Evolutionary conservation across 805 yeast genomes (phyloP), one percentile per base, ranked within the genome.

Genomic region (Yamadazyma olivae): DNA sequence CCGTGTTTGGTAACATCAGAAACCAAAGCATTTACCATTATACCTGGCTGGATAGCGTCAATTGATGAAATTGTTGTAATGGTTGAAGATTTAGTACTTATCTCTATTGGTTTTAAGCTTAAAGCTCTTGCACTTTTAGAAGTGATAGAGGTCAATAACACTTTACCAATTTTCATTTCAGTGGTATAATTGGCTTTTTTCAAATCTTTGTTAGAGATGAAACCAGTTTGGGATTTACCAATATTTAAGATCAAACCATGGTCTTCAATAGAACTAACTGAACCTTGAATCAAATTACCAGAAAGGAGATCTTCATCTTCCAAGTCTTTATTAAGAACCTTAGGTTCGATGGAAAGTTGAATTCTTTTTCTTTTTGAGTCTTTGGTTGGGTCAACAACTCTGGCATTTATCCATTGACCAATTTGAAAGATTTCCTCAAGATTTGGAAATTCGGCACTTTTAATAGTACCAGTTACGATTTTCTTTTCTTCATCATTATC

Each of bases 381-480:
- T 19, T 62, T 64, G 15, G 70, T 55, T 15, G 78, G 69, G 27
- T 76, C 77, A 6, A 76, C 73, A n/a, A 90, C 90, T 29, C 71
- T 61, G 20, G 95, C 96, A 48, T 93, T 77, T 27, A 93, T 64
- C 88, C 93, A 91, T 57, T 85, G 91, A 7, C 98, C 98, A 25
- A 77, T 49, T 23, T 59, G 56, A 61, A 90, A 88, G 33, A 75
- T 55, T 2, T 67, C 53, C 1, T 62, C 55, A 36, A 84, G 66
- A 13, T 67, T 62, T 6, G 95, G 95, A 37, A 82, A 66, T 27
- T 70, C 74, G n/a, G 30, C 38, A 38, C 24, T 10, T 29, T 51
- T 50, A 17, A 49, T 32, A 4, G 60, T 56, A 4, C 49, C 56
- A 4, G 57, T 45, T 3, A 40, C 32, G 12, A 47, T 46, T 12